phyloP scores from a whole-genome alignment of 768 basidiomycete genomes.

The Trametes cubensis region DNA sequence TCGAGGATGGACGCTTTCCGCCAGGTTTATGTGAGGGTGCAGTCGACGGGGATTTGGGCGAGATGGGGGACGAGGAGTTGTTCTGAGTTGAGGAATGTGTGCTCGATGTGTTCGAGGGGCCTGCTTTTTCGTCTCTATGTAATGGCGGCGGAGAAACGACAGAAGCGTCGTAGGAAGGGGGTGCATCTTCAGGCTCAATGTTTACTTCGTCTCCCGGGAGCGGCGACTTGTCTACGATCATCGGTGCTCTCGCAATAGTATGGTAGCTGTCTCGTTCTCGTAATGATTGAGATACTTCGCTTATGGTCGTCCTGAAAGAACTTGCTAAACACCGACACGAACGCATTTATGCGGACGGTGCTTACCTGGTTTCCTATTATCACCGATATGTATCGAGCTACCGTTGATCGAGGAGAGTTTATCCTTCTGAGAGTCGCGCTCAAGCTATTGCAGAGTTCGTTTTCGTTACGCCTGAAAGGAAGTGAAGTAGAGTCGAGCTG shows the following conservation, averaged over 20 bases:
- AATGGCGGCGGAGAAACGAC: conserved; percentile 3
- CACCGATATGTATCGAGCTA: too few relatives aligned
- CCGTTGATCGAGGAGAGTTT: too few relatives aligned
- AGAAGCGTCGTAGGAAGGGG: conserved; percentile 31
- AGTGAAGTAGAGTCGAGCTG: not conserved
- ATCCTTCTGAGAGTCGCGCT: not conserved
- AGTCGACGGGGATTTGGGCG: conserved; percentile 2
- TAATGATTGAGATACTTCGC: not conserved
- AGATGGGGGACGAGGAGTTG: not conserved
- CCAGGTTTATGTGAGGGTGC: not conserved
- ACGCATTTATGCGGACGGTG: too few relatives aligned
- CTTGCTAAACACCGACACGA: not conserved
- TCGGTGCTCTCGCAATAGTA: not conserved
- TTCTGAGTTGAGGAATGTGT: not conserved
- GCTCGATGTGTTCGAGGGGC: not conserved
- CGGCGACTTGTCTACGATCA: conserved; percentile 31
- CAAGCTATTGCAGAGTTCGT: not conserved
- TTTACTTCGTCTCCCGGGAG: conserved; percentile 31
- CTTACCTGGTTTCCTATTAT: too few relatives aligned
- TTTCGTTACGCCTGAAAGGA: not conserved
- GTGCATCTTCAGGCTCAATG: conserved; percentile 27
- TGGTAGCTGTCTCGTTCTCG: not conserved
- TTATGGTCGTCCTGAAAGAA: not conserved
- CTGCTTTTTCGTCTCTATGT: conserved; percentile 15
- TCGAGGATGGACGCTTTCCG: not conserved